These are phyloP conservation scores for Scleromitrula shiraiana DNA, from an alignment of 2,329 filamentous ascomycete species.

Conservation along the genomic window DNA sequence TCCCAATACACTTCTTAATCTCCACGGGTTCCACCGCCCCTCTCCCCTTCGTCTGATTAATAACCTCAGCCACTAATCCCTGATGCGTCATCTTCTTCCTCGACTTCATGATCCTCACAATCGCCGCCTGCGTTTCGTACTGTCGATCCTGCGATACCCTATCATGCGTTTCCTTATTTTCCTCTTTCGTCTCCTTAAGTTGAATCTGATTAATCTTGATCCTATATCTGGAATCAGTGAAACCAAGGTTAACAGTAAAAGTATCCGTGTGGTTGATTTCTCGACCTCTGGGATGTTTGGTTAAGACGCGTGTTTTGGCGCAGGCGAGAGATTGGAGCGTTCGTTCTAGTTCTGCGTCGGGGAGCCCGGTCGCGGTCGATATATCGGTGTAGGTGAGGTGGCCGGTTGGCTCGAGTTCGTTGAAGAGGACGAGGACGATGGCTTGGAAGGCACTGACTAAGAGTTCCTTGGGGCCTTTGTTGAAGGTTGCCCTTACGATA, in stretches of 20 bases:
- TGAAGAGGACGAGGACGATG: conserved; percentile 84
- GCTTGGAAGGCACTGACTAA: conserved; percentile 90
- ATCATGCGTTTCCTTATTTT: conserved; percentile 91
- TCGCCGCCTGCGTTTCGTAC: conserved; percentile 94
- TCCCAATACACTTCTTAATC: conserved; percentile 97
- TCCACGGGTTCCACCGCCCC: conserved; percentile 78
- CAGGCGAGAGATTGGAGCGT: conserved; percentile 94
- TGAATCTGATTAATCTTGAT: conserved; percentile 99
- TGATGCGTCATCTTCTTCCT: conserved; percentile 78
- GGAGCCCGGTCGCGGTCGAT: conserved; percentile 63
- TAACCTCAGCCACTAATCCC: conserved; percentile 87
- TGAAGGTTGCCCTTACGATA: conserved; percentile 72
- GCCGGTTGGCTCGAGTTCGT: conserved; percentile 53
- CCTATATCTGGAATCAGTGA: conserved; percentile 73
- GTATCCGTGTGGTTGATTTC: conserved; percentile 74
- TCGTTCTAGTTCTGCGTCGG: conserved; percentile 71
- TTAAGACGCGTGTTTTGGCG: conserved; percentile 75
- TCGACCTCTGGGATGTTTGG: conserved; percentile 75
- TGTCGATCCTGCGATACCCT: conserved; percentile 82
- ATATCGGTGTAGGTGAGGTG: conserved; percentile 71
- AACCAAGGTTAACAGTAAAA: conserved; percentile 72
- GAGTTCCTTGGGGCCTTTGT: conserved; percentile 75
- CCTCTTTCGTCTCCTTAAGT: conserved; percentile 88
- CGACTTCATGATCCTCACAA: conserved; percentile 95
- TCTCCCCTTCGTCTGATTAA: conserved; percentile 77